Base-by-base conservation (phyloP, 2,329 filamentous ascomycete species). In the Leptosphaerulina australis region DNA sequence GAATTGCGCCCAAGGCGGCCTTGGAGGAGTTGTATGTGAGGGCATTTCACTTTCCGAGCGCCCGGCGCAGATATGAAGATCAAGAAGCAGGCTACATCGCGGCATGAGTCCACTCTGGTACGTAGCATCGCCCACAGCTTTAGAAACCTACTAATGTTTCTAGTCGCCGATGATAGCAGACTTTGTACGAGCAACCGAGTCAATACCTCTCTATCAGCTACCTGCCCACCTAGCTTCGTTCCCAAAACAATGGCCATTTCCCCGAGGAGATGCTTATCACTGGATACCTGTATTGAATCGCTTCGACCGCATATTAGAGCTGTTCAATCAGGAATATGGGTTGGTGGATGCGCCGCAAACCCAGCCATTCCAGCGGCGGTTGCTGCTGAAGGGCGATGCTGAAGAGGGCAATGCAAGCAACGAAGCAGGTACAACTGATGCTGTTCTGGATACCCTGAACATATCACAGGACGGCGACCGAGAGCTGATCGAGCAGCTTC, bases 271-370 rank as follows among this genome's bases (percentile, higher is more conserved):
- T 72, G 79, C 97, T 22, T 97, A 97, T 71, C 93, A 99, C 79
- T 99, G 95, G 95, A 97, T 99, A 60, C 87, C 90, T 21, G 82
- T 96, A 18, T 77, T 99, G 53, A 96, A 99, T 73, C 87, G 91
- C 50, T 97, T 99, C 74, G 94, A 99, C 74, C 84, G 83, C 66
- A 86, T 97, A 58, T 78, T 99, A 30, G 90, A 96, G 63, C 79
- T 84, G 29, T 91, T 96, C 71, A 91, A 87, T 72, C 81, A 83
- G 48, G 86, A 85, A 58, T 99, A 99, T 76, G 85, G 85, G 55
- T 79, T 99, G 47, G 84, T 85, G 54, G 82, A 88, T 50, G 91
- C 90, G 0, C 91, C 91, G 2, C 95, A 99, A 74, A 83, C 80
- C 36, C 83, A 85, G 60, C 84, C 90, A 21, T 96, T 97, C 64